phyloP scores from a whole-genome alignment of 2,329 filamentous ascomycete genomes.

The Aureobasidium pullulans region DNA sequence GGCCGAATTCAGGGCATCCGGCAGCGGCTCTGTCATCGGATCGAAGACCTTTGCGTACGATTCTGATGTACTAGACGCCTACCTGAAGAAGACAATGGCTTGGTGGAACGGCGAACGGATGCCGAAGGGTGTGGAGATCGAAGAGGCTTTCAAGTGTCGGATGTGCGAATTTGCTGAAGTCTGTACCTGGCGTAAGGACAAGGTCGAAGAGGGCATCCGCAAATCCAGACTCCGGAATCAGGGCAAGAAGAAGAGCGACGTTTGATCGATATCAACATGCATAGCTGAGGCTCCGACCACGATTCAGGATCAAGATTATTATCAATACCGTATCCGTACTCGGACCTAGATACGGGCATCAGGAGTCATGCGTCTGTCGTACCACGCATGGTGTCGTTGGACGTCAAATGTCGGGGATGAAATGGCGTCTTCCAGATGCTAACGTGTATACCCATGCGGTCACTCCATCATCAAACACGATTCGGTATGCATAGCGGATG shows the following conservation, averaged over 20 bases:
- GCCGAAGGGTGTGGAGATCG: constrained; percentile 67
- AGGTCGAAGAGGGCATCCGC: constrained; percentile 52
- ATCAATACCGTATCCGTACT: background rate
- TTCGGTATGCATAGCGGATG: background rate
- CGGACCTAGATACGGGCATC: background rate
- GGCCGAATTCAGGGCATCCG: constrained; percentile 46
- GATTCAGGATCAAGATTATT: background rate
- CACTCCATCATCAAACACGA: background rate
- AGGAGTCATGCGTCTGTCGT: background rate
- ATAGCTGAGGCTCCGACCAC: background rate
- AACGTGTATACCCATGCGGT: background rate
- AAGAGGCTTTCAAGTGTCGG: constrained; percentile 83
- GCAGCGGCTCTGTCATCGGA: constrained; percentile 47
- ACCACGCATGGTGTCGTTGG: background rate
- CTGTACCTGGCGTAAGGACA: constrained; percentile 69
- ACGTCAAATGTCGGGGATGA: constrained; percentile 3
- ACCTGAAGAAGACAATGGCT: constrained; percentile 62
- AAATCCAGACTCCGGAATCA: constrained; percentile 20
- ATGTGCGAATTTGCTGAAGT: constrained; percentile 73
- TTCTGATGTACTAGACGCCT: constrained; percentile 52
- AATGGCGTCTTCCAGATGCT: background rate
- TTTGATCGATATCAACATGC: constrained; percentile 4
- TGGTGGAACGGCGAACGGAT: constrained; percentile 80
- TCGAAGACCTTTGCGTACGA: constrained; percentile 61
- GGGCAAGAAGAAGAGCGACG: constrained; percentile 14